These are phyloP conservation scores for Kalaharituber pfeilii DNA, from an alignment of 2,329 filamentous ascomycete genomes.

Conservation along the genomic window DNA sequence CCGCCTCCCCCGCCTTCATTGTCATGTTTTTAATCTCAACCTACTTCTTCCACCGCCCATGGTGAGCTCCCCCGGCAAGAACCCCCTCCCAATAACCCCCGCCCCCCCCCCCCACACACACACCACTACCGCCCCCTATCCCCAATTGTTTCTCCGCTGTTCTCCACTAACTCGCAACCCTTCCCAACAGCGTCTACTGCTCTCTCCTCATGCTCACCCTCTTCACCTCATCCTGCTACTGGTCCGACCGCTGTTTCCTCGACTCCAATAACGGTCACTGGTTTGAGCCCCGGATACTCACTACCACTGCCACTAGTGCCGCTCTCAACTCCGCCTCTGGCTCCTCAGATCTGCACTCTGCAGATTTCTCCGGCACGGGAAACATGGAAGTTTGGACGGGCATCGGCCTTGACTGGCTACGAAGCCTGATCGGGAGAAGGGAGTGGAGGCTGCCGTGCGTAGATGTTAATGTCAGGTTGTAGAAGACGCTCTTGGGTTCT, in stretches of 20 bases:
- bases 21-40: conserved; percentile 81
- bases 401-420: conserved; percentile 68
- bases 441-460: conserved; percentile 88
- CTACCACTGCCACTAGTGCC: conserved; percentile 25
- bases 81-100: neutral
- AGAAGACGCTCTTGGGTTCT: no score
- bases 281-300: conserved; percentile 60
- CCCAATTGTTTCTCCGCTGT: neutral
- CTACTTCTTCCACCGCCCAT: conserved; percentile 90
- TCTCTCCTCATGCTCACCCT: conserved; percentile 88
- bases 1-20: conserved; percentile 70
- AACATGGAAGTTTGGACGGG: conserved; percentile 50
- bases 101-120: conserved; percentile 1
- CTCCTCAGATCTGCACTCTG: conserved; percentile 44
- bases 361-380: conserved; percentile 47
- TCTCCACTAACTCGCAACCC: neutral
- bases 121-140: neutral
- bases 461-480: conserved; percentile 69
- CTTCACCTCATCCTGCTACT: conserved; percentile 79
- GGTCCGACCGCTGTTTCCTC: conserved; percentile 81
- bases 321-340: conserved; percentile 35
- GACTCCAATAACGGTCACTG: conserved; percentile 72
- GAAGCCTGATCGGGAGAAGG: conserved; percentile 59
- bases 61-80: conserved; percentile 26
- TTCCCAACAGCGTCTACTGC: conserved; percentile 58